Evolutionary conservation across 805 yeast species (phyloP), one percentile per base, ranked within the genome.

Genomic region (Osmozyma mogii): DNA sequence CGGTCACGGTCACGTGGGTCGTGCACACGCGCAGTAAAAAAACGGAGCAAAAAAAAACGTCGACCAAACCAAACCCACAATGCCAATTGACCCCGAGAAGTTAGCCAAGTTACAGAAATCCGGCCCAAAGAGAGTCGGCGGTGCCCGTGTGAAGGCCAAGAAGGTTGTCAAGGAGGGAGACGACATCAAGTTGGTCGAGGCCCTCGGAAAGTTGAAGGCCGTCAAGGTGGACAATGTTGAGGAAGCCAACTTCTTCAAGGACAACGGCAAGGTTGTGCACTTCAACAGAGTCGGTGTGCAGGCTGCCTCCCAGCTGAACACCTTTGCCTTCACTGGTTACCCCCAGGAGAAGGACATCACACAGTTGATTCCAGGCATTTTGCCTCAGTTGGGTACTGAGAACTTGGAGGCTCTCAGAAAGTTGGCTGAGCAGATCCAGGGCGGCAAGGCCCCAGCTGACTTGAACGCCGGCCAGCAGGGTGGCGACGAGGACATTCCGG

Each of bases 191-290:
- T 73, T 89, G 61, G 87, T 84, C 68, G 83, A 78, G 49, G 76
- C 89, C 54, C 71, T 89, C 65, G 80, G 78, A 61, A 87, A 88
- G 70, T 72, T 89, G 60, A 80, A 83, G 65, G 94, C 88, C 44
- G 84, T 81, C 65, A 81, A 85, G 52, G 67, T 89, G 49, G 87
- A 82, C 46, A 85, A 83, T 53, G 79, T 89, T 52, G 94, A 85
- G 61, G 96, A 89, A 72, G 97, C 95, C 54, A 89, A 88, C 77
- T 84, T 89, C 73, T 88, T 92, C 83, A 82, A 73, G 65, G 95
- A 85, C 43, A 96, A 89, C 62, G 96, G 96, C 57, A 81, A 79
- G 58, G 96, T 92, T 43, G 69, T 89, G 64, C 96, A 89, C 71
- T 85, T 92, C 75, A 78, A 83, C 73, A 81, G 92, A 64, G 96